These are phyloP conservation scores for Emmonsia crescens DNA, from an alignment of 2,329 filamentous ascomycete genomes.

Conservation along the genomic window DNA sequence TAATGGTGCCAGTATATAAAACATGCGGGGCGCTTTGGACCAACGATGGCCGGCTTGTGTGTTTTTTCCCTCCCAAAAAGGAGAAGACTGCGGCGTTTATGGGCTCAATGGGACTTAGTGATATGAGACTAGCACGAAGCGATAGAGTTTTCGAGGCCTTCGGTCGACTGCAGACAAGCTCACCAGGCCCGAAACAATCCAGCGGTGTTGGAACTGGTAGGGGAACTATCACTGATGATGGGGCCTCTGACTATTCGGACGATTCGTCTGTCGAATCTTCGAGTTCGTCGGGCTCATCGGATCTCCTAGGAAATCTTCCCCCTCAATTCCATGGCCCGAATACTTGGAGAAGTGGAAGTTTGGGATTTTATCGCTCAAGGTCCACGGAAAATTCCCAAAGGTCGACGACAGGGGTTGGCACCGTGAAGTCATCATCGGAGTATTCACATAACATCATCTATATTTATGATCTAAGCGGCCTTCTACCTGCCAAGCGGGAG, in stretches of 20 bases:
- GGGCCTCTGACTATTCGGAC: constrained; percentile 36
- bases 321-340: constrained; percentile 40
- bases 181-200: constrained; percentile 37
- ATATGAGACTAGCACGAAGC: constrained; percentile 37
- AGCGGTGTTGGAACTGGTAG: constrained; percentile 36
- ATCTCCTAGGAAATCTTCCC: constrained; percentile 35
- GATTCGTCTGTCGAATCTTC: constrained; percentile 52
- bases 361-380: constrained; percentile 47
- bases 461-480: constrained; percentile 57
- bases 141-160: constrained; percentile 53
- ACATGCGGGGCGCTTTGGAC: constrained; percentile 49
- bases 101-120: constrained; percentile 38
- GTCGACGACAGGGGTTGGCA: constrained; percentile 47
- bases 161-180: constrained; percentile 45
- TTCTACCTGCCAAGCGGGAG: constrained; percentile 67
- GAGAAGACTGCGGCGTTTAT: constrained; percentile 41
- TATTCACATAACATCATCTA: constrained; percentile 58
- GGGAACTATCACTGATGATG: constrained; percentile 33
- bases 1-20: constrained; percentile 53
- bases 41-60: constrained; percentile 46
- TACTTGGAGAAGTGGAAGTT: constrained; percentile 41
- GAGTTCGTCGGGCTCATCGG: constrained; percentile 36
- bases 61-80: constrained; percentile 45
- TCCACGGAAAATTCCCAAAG: constrained; percentile 38
- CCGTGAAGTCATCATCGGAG: constrained; percentile 32